Base-by-base conservation (phyloP, 495 filamentous ascomycete genomes). In the Echria macrotheca region DNA sequence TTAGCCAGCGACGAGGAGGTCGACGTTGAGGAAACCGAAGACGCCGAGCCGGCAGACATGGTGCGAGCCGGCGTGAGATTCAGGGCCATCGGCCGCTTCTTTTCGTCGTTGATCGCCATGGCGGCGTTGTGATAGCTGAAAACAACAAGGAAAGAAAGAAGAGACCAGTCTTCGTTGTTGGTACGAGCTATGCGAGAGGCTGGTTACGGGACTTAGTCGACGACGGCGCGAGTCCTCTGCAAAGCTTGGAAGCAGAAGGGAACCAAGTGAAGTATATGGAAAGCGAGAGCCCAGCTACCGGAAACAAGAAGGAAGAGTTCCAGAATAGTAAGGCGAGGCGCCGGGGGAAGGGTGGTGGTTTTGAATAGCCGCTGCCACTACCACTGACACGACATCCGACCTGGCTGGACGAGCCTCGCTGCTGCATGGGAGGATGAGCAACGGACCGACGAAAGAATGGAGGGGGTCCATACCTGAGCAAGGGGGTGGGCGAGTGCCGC, bases 1-100 rank as follows among this genome's bases (percentile, higher is more conserved):
- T 85, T 89, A 39, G 50, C 56, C 47, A 94, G 69, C 14, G 89
- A 86, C 35, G 72, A 73, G 44, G 69, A 65, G 56, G 65, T 71
- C 19, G 82, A 80, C 21, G 74, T 71, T 24, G 77, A 76, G 26
- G 65, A 66, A 18, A 71, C 74, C 19, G 77, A 56, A 12, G 82
- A 80, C n/a, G 72, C 69, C 35, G 78, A 79, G 43, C 66, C 70
- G 29, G 72, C 74, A 8, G 77, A 74, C 24, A 63, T 68, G 40
- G 65, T 69, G 45, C 72, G 68, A 37, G 65, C 63, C 6, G 73
- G 72, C 18, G 65, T 58, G 32, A 77, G 57, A 42, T 75, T 73
- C 40, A 72, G 68, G 60, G 71, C 73, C 52, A 58, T 46, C 21
- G 77, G 75, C 61, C 73, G 61, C 70, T 66, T 77, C 68, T 65